A percentile compares a stretch with the other conserved stretches of the same genome.
Conservation (phyloP, 768 basidiomycete species). For the Phylloporus arenicola region DNA sequence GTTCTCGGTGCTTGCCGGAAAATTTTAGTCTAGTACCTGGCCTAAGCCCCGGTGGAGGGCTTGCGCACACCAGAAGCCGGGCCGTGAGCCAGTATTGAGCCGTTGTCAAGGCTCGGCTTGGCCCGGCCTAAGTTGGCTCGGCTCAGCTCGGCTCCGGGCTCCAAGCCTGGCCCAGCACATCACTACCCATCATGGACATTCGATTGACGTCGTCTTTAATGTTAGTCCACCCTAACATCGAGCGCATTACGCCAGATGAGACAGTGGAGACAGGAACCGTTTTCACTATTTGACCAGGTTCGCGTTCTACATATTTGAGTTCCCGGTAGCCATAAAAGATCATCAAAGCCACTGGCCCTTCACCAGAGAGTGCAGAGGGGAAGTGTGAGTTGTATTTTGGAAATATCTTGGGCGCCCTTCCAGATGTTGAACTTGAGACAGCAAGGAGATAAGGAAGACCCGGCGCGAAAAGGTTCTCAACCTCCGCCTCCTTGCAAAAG, state of each 20-base stretch:
- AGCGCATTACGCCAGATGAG: neutral
- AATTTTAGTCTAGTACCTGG: no score
- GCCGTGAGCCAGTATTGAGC: no score
- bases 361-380: neutral
- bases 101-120: no score
- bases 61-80: no score
- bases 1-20: no score
- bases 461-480: constrained; percentile 10
- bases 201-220: neutral
- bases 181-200: neutral
- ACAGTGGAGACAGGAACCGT: neutral
- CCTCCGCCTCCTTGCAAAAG: constrained; percentile 5
- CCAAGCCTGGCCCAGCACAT: no score
- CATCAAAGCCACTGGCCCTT: neutral
- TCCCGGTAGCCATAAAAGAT: neutral
- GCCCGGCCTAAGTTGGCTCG: no score
- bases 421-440: constrained; percentile 8
- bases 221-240: neutral
- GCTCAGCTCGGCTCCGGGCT: no score
- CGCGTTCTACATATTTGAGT: neutral
- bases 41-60: no score
- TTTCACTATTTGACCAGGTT: neutral
- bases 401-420: constrained; percentile 1
- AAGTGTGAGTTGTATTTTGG: neutral
- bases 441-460: constrained; percentile 6